Evolutionary conservation across 768 basidiomycete genomes (phyloP).

Genomic region (Leucosporidium yakuticum): DNA sequence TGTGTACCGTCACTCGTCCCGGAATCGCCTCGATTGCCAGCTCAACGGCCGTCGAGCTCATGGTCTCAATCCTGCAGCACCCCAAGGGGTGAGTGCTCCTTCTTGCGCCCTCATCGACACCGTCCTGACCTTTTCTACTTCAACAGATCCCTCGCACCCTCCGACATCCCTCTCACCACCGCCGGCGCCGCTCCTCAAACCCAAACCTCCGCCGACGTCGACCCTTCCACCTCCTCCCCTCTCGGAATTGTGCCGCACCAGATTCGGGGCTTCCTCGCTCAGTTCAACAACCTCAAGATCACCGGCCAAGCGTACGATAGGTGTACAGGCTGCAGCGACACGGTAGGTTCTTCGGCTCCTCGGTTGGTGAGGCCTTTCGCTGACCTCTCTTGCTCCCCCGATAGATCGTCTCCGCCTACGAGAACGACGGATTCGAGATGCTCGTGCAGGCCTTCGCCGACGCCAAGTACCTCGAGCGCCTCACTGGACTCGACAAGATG

Average conservation of each 20-base stretch:
- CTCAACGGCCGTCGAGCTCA: conserved; percentile 84
- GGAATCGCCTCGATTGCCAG: conserved; percentile 89
- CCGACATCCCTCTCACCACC: conserved; percentile 38
- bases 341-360: conserved; percentile 48
- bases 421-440: conserved; percentile 71
- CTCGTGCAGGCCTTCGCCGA: conserved; percentile 78
- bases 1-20: conserved; percentile 97
- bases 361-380: too few relatives aligned
- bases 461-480: conserved; percentile 59
- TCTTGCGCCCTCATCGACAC: background rate
- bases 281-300: conserved; percentile 77
- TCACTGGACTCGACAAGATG: conserved; percentile 74
- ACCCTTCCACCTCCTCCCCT: conserved; percentile 44
- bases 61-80: conserved; percentile 83
- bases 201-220: too few relatives aligned
- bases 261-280: conserved; percentile 78
- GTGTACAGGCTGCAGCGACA: conserved; percentile 86
- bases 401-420: conserved; percentile 82
- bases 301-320: conserved; percentile 76
- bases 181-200: background rate
- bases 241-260: conserved; percentile 91
- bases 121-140: background rate
- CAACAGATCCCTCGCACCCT: conserved; percentile 37
- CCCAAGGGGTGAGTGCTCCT: conserved; percentile 61
- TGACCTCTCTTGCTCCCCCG: conserved; percentile 2